A percentile compares a stretch with the other conserved stretches of the same genome.
Conservation (phyloP, 176 grass and related monocot species). For the Carex scoparia region DNA sequence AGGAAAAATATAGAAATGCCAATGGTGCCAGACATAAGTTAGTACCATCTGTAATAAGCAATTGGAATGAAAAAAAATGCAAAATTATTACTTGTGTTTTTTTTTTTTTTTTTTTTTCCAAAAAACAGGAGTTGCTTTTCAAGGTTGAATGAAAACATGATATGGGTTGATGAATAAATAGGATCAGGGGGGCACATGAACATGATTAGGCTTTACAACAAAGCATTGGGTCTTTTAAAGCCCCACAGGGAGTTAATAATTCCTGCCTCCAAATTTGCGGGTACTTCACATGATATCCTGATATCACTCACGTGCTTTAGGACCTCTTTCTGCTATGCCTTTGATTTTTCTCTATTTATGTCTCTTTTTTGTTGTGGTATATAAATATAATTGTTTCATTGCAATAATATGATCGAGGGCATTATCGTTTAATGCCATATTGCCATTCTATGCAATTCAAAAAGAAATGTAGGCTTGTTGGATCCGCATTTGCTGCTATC, state of each 20-base stretch:
- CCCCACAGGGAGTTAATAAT: not conserved
- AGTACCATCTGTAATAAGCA: not conserved
- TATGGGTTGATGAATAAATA: not conserved
- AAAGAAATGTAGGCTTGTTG: not conserved
- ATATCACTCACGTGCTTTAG: not conserved
- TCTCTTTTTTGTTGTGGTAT: not conserved
- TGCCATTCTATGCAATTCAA: not conserved
- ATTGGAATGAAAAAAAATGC: not conserved
- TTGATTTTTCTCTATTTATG: not conserved
- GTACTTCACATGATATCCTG: not conserved
- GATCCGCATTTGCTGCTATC: too few relatives aligned
- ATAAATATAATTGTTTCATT: not conserved
- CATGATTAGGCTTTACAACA: constrained; percentile 15
- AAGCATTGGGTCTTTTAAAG: constrained; percentile 8
- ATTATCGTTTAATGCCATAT: not conserved
- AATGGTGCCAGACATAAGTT: not conserved
- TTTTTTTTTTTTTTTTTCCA: too few relatives aligned
- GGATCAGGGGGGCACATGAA: not conserved
- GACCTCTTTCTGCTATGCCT: not conserved
- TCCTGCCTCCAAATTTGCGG: not conserved
- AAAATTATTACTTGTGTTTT: not conserved
- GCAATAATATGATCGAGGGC: not conserved
- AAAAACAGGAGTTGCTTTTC: not conserved
- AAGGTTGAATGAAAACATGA: not conserved
- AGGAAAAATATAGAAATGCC: not conserved